Conservation (phyloP, 192 early-diverging fungal species). For the Fimicolochytrium jonesii region DNA sequence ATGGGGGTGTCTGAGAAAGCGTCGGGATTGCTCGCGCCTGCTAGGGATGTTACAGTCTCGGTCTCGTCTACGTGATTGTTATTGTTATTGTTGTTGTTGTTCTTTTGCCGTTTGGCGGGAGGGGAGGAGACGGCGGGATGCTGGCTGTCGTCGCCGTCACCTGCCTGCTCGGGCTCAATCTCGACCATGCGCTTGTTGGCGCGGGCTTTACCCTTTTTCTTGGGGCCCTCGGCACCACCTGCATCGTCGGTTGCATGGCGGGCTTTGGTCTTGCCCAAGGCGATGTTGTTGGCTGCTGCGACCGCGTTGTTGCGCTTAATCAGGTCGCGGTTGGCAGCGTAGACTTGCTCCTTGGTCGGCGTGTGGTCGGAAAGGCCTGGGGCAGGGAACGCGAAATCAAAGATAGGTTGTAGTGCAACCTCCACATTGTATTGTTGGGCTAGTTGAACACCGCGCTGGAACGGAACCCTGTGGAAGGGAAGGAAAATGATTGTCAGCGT, state of each 20-base stretch:
- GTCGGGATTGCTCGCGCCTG: no score
- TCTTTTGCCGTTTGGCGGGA: no score
- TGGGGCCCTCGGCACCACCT: neutral
- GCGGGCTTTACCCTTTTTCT: constrained; percentile 9
- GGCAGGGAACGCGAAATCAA: constrained; percentile 71
- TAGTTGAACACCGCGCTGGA: constrained; percentile 72
- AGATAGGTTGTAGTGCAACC: constrained; percentile 65
- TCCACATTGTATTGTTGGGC: constrained; percentile 79
- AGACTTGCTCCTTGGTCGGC: constrained; percentile 54
- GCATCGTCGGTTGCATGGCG: neutral
- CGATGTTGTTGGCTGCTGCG: neutral
- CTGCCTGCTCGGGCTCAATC: neutral
- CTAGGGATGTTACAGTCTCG: no score
- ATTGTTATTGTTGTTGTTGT: no score
- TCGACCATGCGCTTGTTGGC: constrained; percentile 9
- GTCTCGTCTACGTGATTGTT: no score
- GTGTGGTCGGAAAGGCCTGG: constrained; percentile 45
- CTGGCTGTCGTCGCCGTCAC: neutral
- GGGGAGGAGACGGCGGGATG: neutral
- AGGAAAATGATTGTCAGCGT: constrained; percentile 4
- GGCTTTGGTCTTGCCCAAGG: neutral
- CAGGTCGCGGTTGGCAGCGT: constrained; percentile 15
- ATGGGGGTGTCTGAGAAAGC: neutral
- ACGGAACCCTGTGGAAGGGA: constrained; percentile 70
- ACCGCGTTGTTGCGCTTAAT: neutral